Evolutionary conservation across 768 basidiomycete species (phyloP).

Genomic region (Hericium coralloides): DNA sequence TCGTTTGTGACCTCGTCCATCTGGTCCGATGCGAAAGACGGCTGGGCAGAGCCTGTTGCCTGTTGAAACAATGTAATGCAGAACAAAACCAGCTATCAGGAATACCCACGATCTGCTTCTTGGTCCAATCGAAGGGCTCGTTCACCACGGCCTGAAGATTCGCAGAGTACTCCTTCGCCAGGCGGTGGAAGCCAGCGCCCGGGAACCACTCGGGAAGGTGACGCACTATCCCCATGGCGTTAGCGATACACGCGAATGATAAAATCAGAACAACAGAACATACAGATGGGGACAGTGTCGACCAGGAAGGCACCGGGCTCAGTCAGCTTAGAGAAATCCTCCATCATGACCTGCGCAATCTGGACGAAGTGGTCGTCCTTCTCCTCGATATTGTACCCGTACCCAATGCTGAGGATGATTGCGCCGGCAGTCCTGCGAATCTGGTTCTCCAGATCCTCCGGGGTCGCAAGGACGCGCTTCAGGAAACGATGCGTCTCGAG

Average conservation of each 20-base stretch:
- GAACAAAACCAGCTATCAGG: neutral
- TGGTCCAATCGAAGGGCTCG: conserved; percentile 13
- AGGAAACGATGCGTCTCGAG: conserved; percentile 9
- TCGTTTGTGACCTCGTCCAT: neutral
- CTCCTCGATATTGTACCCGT: conserved; percentile 19
- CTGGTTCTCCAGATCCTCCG: conserved; percentile 2
- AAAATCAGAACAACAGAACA: conserved; percentile 1
- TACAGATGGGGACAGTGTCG: conserved; percentile 17
- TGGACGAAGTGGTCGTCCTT: conserved; percentile 19
- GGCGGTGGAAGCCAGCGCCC: conserved; percentile 19
- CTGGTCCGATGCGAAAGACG: neutral
- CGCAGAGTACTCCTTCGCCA: neutral
- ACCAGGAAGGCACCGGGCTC: conserved; percentile 13
- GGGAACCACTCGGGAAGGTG: conserved; percentile 26
- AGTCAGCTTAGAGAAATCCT: conserved; percentile 7
- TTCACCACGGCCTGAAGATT: neutral
- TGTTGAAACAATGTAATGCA: neutral
- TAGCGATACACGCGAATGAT: neutral
- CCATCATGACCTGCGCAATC: conserved; percentile 11
- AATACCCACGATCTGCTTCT: conserved; percentile 9
- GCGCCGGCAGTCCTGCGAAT: conserved; percentile 16
- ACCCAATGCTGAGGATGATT: conserved; percentile 21
- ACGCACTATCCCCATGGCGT: conserved; percentile 12
- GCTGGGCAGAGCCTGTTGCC: neutral
- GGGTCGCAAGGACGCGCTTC: conserved; percentile 2